A percentile compares a stretch with the other conserved stretches of the same genome.
These are phyloP conservation scores for Annulohypoxylon maeteangense DNA, from an alignment of 495 filamentous ascomycete genomes.

Conservation along the genomic window DNA sequence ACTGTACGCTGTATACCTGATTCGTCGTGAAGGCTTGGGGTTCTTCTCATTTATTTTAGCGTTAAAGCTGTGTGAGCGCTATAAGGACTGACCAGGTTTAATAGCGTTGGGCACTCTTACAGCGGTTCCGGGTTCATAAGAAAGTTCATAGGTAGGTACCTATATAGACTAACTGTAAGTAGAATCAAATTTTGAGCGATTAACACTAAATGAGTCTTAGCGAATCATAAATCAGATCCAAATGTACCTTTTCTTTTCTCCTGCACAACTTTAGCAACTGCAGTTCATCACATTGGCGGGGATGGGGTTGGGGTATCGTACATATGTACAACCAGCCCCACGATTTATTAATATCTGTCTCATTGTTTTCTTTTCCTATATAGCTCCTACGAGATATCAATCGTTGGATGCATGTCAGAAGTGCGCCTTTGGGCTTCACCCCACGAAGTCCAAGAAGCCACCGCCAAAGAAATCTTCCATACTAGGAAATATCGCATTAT, in stretches of 20 bases:
- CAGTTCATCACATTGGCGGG: no score
- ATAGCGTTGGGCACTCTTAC: neutral
- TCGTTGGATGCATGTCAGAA: neutral
- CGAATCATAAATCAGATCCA: neutral
- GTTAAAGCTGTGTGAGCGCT: no score
- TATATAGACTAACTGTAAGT: no score
- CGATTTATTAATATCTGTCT: no score
- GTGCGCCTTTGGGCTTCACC: constrained; percentile 11
- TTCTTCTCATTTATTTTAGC: neutral
- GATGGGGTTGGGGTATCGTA: no score
- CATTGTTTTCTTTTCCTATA: no score
- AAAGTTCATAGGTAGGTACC: no score
- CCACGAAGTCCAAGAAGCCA: constrained; percentile 46
- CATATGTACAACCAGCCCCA: no score
- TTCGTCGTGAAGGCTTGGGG: neutral
- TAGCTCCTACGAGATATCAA: neutral
- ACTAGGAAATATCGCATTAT: constrained; percentile 43
- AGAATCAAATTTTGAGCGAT: neutral
- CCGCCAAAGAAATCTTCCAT: constrained; percentile 50
- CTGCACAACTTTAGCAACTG: no score
- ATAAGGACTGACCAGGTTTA: neutral
- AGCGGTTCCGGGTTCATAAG: neutral
- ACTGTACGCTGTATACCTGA: no score
- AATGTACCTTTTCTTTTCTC: neutral
- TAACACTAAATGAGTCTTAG: neutral